Evolutionary conservation across 176 grass and related monocot genomes (phyloP), one percentile per base, ranked within the genome.

Genomic region (Phragmites australis): DNA sequence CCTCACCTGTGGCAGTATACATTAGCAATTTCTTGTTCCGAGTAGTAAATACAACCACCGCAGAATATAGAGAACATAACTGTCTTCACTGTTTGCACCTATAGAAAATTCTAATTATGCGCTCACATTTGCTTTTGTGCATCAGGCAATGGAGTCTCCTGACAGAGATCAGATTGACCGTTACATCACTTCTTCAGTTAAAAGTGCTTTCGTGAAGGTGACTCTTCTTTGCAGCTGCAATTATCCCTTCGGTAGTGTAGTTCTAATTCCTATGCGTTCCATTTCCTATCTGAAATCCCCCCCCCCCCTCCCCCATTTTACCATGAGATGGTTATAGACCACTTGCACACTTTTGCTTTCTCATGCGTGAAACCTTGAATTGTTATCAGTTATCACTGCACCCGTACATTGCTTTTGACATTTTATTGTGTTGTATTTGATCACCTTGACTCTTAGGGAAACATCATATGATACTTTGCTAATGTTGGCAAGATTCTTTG

Each of bases 131-230:
- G 61, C 68, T 81, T 85, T 84, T 88, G 65, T 80, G 65, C 75
- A 72, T 70, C 76, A 99, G 88, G 88, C 82, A 56, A 32, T 50
- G 58, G 90, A 95, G 68, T 87, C 88, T 39, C 78, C 93, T 50
- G 89, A 93, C 68, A 82, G 86, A 55, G 92, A 95, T 63, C 96
- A 99, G 84, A 93, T 99, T 70, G 92, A 95, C 67, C 88, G 76
- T 69, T 99, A 95, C 78, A 95, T 99, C 59, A 91, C 74, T 71
- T 95, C 88, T 88, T 95, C 96, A 62, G 84, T 99, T 64, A 99
- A 95, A 95, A 88, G 37, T 89, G 92, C 80, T 89, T 99, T 99
- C 51, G 47, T 83, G 63, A 99, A 88, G 90, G 96, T 99, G 74
- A 74, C 73, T 27, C 66, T 78, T 78, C 59, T 91, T 67, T 79